Conservation (phyloP, 1,284 basidiomycete species). For the Abortiporus biennis region DNA sequence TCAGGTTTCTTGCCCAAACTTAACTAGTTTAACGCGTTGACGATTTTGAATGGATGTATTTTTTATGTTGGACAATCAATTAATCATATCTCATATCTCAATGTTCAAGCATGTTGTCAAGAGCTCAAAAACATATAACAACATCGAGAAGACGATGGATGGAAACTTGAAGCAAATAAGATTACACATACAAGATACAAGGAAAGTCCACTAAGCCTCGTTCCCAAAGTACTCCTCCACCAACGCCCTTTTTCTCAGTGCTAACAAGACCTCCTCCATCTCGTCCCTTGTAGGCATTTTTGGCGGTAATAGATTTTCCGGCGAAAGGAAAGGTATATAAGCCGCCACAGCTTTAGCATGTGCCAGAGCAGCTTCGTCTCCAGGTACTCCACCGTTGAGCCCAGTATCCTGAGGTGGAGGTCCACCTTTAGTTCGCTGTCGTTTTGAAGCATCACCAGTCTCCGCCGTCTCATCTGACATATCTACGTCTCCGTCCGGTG, state of each 20-base stretch:
- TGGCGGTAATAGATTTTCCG: slow-evolving; percentile 70
- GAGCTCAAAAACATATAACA: too few species aligned
- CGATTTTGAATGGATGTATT: too few species aligned
- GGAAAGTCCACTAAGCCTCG: slow-evolving; percentile 9
- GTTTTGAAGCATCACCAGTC: slow-evolving; percentile 33
- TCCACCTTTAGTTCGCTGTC: slow-evolving; percentile 29
- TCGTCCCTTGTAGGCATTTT: slow-evolving; percentile 71
- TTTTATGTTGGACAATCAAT: too few species aligned
- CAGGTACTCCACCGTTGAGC: slow-evolving; percentile 7
- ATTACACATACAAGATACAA: not conserved
- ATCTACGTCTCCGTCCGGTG: slow-evolving; percentile 26
- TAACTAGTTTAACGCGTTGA: not conserved
- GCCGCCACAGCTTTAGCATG: slow-evolving; percentile 57
- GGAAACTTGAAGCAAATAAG: not conserved
- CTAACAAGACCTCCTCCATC: slow-evolving; percentile 76
- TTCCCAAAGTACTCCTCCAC: slow-evolving; percentile 74
- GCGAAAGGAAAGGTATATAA: slow-evolving; percentile 71
- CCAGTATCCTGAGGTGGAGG: slow-evolving; percentile 18
- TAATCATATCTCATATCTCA: too few species aligned
- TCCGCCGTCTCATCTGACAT: slow-evolving; percentile 20
- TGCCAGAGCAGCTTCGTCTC: slow-evolving; percentile 32
- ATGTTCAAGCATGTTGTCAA: too few species aligned
- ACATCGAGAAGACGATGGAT: too few species aligned
- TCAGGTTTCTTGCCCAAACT: slow-evolving; percentile 1
- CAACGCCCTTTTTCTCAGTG: slow-evolving; percentile 75